Percentiles rank a stretch among this genome's conserved stretches.
phyloP scores from a whole-genome alignment of 2,329 filamentous ascomycete genomes.

The Xylaria sp. region DNA sequence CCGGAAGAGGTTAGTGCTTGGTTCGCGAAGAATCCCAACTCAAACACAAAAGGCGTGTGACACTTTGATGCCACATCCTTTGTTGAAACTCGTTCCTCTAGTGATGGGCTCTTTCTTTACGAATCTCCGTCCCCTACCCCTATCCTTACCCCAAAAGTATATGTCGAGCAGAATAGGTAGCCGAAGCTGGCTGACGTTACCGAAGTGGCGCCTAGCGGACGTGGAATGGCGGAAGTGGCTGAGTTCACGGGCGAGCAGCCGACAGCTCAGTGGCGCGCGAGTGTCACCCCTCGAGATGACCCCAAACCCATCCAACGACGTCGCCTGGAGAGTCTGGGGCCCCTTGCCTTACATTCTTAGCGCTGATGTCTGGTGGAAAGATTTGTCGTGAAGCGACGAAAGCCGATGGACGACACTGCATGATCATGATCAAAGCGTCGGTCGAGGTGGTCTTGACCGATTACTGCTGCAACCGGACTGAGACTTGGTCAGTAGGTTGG shows the following conservation, averaged over 20 bases:
- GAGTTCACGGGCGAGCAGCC: slow-evolving; percentile 37
- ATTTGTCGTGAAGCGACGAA: slow-evolving; percentile 4
- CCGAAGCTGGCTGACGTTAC: slow-evolving; percentile 18
- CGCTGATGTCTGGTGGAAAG: slow-evolving; percentile 34
- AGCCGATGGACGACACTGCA: slow-evolving; percentile 2
- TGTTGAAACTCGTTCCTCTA: neutral
- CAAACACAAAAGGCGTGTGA: neutral
- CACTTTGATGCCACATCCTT: neutral
- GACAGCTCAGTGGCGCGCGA: neutral
- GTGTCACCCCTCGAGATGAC: neutral
- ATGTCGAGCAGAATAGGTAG: neutral
- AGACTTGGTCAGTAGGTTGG: neutral
- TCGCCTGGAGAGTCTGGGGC: slow-evolving; percentile 41
- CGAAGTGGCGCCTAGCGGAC: slow-evolving; percentile 43
- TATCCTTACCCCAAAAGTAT: neutral
- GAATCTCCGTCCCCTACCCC: neutral
- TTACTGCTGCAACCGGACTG: neutral
- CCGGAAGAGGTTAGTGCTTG: slow-evolving; percentile 41
- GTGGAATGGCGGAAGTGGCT: slow-evolving; percentile 46
- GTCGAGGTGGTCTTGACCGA: neutral
- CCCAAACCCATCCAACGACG: slow-evolving; percentile 24
- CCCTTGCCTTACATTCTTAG: slow-evolving; percentile 44
- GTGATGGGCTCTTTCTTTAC: neutral
- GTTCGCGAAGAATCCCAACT: neutral
- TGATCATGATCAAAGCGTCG: neutral